These are phyloP conservation scores for Talaromyces islandicus DNA, from an alignment of 2,329 filamentous ascomycete species.

Conservation along the genomic window DNA sequence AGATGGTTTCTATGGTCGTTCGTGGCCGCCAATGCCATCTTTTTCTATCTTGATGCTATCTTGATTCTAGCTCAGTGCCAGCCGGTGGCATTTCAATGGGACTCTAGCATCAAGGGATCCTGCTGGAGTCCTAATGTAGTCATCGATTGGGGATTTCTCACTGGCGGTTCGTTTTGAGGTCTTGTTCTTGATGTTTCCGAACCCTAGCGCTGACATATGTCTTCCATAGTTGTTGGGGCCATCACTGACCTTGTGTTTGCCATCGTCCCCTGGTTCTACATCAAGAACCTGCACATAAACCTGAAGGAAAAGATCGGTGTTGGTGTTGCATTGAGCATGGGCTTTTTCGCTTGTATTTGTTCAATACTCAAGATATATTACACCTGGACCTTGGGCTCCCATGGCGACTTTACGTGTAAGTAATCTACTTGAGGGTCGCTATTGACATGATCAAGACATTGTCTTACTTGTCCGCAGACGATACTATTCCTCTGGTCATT, in stretches of 20 bases:
- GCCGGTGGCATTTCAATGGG: not conserved
- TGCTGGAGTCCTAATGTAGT: not conserved
- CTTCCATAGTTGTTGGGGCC: not conserved
- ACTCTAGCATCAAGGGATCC: not conserved
- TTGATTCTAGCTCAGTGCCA: not conserved
- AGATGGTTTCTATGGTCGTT: not conserved
- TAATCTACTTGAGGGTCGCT: not conserved
- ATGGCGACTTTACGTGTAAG: not conserved
- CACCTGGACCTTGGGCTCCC: not conserved
- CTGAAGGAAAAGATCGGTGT: not conserved
- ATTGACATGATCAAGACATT: not conserved
- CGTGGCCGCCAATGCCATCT: not conserved
- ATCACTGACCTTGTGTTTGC: not conserved
- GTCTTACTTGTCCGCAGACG: not conserved
- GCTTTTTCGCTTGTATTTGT: not conserved
- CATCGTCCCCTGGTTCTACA: not conserved
- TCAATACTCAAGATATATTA: not conserved
- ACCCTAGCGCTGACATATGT: not conserved
- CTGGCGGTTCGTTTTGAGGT: not conserved
- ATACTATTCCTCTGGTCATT: not conserved
- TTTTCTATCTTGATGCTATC: not conserved
- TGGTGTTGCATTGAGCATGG: not conserved
- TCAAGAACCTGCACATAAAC: not conserved
- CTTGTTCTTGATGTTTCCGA: not conserved
- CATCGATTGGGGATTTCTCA: not conserved